Conservation (phyloP, 1,284 basidiomycete genomes). For the Rhodofomes roseus region DNA sequence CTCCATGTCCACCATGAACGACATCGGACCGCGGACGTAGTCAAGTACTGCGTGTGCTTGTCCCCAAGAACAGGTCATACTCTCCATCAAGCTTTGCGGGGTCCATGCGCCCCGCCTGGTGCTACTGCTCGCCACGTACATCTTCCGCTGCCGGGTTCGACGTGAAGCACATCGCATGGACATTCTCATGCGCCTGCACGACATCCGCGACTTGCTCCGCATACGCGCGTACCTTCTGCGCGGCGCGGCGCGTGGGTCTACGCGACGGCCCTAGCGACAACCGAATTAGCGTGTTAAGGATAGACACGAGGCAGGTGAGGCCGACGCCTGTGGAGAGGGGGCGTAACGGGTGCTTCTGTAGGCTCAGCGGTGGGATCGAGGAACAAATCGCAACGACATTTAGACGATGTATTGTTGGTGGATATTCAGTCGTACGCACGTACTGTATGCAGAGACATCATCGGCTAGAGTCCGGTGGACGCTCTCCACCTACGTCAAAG, state of each 20-base stretch:
- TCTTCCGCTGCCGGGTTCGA: constrained; percentile 12
- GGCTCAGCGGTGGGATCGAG: constrained; percentile 15
- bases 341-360: constrained; percentile 17
- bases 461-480: constrained; percentile 85
- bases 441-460: constrained; percentile 54
- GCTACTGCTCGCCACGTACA: constrained; percentile 13
- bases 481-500: constrained; percentile 56
- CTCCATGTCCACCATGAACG: constrained; percentile 21
- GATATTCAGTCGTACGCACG: constrained; percentile 19
- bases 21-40: constrained; percentile 23
- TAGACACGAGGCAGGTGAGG: constrained; percentile 22
- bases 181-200: constrained; percentile 10
- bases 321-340: constrained; percentile 26
- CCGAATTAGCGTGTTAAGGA: constrained; percentile 23
- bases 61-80: constrained; percentile 14
- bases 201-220: constrained; percentile 14
- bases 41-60: constrained; percentile 19
- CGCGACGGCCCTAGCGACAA: constrained; percentile 12
- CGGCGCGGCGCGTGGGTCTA: constrained; percentile 23
- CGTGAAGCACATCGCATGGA: constrained; percentile 17
- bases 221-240: constrained; percentile 17
- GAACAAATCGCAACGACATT: constrained; percentile 25
- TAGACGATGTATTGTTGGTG: constrained; percentile 20
- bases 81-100: constrained; percentile 11
- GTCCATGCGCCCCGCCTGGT: constrained; percentile 19